Evolutionary conservation across 169 alveolate genomes (phyloP).

Genomic region (Cryptosporidium xiaoi): DNA sequence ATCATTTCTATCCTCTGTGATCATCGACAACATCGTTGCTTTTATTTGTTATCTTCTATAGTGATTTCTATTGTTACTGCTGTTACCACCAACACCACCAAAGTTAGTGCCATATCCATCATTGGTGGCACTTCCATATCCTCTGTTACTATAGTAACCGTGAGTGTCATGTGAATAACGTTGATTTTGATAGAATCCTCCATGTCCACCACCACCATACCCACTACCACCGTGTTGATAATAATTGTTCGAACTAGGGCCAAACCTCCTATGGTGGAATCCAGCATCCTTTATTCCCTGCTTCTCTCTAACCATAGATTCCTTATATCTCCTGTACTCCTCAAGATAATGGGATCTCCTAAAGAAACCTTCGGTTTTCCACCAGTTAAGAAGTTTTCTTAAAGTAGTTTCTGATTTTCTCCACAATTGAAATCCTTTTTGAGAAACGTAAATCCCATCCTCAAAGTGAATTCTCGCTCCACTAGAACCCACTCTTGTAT

Average conservation of each 20-base stretch:
- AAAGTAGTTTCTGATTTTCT: constrained; percentile 57
- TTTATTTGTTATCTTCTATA: no score
- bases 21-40: no score
- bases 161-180: constrained; percentile 1
- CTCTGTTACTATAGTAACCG: no score
- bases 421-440: constrained; percentile 68
- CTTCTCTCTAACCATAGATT: constrained; percentile 64
- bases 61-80: no score
- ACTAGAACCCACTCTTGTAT: constrained; percentile 60
- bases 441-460: constrained; percentile 49
- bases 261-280: not conserved
- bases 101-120: no score
- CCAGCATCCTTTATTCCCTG: constrained; percentile 13
- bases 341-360: constrained; percentile 38
- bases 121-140: no score
- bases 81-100: no score
- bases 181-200: not conserved
- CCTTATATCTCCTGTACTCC: constrained; percentile 66
- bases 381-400: constrained; percentile 63
- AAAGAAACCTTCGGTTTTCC: constrained; percentile 73
- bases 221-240: not conserved
- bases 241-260: not conserved
- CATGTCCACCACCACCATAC: not conserved
- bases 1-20: no score
- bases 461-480: constrained; percentile 74